Evolutionary conservation across 352 stramenopile genomes (phyloP).

Genomic region (Phytophthora ohioensis): DNA sequence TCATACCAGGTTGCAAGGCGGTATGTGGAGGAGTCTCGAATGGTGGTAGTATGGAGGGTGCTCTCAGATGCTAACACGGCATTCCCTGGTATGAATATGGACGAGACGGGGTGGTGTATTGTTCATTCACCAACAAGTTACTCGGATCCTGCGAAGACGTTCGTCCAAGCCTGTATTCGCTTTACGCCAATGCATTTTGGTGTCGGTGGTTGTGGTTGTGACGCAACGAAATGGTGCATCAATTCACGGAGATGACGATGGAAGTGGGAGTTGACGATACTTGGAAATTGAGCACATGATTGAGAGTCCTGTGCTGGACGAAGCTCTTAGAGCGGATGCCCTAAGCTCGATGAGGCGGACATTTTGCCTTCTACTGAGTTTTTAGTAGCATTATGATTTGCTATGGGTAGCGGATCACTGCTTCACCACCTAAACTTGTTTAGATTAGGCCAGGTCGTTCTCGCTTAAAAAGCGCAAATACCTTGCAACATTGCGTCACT

Average conservation of each 20-base stretch:
- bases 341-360: too few species aligned
- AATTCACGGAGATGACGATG: background rate
- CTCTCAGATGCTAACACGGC: background rate
- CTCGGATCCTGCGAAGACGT: background rate
- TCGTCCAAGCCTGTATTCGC: background rate
- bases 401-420: too few species aligned
- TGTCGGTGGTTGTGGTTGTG: background rate
- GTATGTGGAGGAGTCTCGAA: conserved; percentile 1
- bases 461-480: too few species aligned
- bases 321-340: background rate
- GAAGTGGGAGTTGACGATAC: background rate
- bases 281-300: conserved; percentile 3
- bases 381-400: too few species aligned
- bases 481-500: too few species aligned
- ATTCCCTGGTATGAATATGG: background rate
- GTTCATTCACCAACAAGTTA: background rate
- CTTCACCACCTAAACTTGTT: too few species aligned
- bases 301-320: background rate
- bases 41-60: background rate
- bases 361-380: too few species aligned
- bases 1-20: background rate
- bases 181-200: background rate
- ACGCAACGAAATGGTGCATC: background rate
- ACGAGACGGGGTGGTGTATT: conserved; percentile 3
- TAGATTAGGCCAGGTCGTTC: too few species aligned